Evolutionary conservation across 148 eudicot species (phyloP), one percentile per base, ranked within the genome.

Genomic region (Vaccinium darrowii): DNA sequence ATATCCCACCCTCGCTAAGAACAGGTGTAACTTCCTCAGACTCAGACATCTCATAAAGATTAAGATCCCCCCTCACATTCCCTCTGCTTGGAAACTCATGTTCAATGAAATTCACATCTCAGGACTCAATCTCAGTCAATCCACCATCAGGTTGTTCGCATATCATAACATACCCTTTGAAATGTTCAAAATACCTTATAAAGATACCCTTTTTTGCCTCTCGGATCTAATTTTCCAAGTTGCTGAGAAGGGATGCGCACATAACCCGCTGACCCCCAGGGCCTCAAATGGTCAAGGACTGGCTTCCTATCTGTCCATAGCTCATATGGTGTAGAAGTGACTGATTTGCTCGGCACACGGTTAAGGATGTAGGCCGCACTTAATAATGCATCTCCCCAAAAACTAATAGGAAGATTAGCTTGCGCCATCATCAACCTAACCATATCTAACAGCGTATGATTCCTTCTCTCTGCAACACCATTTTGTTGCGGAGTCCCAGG

Each of bases 221-320:
- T 51, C 2, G 21, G 11, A 36, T 10, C 43, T 39, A 51, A 39
- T 49, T 43, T 69, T 43, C 47, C 47, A 43, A 43, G 47, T 43
- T 43, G 47, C 47, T 43, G 6, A 43, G 47, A 43, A 43, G 23
- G 62, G 25, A 36, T n/a, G 51, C 39, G 16, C 56, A 52, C 56
- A 52, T 82, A 82, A 49, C 3, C 62, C 23, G 78, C 18, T 23
- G 78, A 82, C 5, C 74, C 36, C 84, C 50, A 82, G 8, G 78
- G 78, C 12, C 62, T 6, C 12, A 82, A 51, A 50, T 69, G 9
- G 13, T 51, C 23, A n/a, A 71, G n/a, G 19, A 5, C 1, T 53
- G 76, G 49, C 49, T 73, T 73, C 33, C 8, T 73, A 7, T 7
- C 6, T 0, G 50, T 27, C 76, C 49, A 73, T 33, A 73, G 8